Conservation (phyloP, 768 basidiomycete species). For the Hydnomerulius pinastri region DNA sequence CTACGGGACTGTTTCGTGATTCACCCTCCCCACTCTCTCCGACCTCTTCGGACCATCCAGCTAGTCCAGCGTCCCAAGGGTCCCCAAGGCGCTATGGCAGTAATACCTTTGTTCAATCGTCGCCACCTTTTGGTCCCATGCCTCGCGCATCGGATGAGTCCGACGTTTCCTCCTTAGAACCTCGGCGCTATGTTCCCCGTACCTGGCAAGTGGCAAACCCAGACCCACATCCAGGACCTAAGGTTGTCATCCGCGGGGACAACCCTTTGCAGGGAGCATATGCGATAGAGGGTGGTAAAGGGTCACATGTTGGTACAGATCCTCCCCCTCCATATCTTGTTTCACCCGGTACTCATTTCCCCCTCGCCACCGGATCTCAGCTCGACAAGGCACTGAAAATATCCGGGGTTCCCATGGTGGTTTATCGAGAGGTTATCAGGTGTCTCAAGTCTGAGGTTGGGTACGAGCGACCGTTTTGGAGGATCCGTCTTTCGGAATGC, state of each 20-base stretch:
- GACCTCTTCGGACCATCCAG: slow-evolving; percentile 9
- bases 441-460: slow-evolving; percentile 26
- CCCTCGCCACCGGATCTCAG: slow-evolving; percentile 8
- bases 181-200: slow-evolving; percentile 1
- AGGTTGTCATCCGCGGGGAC: slow-evolving; percentile 20
- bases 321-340: slow-evolving; percentile 20
- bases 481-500: slow-evolving; percentile 22
- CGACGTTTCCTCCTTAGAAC: neutral
- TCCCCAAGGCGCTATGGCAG: no score
- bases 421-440: slow-evolving; percentile 21
- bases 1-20: neutral
- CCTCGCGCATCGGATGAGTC: slow-evolving; percentile 10
- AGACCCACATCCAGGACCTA: neutral
- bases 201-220: slow-evolving; percentile 2
- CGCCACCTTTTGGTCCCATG: slow-evolving; percentile 20
- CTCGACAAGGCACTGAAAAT: slow-evolving; percentile 24
- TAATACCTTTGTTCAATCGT: slow-evolving; percentile 5
- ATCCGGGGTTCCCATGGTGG: slow-evolving; percentile 16
- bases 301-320: slow-evolving; percentile 7
- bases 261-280: slow-evolving; percentile 16
- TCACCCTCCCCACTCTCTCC: slow-evolving; percentile 9
- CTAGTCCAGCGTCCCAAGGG: neutral
- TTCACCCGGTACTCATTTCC: slow-evolving; percentile 3
- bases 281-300: slow-evolving; percentile 5
- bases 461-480: slow-evolving; percentile 32